Evolutionary conservation across 2,329 filamentous ascomycete genomes (phyloP), one percentile per base, ranked within the genome.

Genomic region (Phoma herbarum): DNA sequence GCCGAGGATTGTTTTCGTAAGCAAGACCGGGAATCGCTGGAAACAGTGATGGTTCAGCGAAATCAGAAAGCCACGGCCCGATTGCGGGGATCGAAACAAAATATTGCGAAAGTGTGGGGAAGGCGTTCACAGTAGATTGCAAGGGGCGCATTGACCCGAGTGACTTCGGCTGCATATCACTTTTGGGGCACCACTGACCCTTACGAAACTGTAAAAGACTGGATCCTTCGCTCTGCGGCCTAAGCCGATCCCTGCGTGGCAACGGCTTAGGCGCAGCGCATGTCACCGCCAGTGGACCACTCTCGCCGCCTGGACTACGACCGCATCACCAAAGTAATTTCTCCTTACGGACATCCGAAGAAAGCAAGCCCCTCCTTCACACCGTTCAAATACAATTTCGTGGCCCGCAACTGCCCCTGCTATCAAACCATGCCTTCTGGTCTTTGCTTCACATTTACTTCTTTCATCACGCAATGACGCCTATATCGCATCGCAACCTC

Each of bases 281-380:
- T 65, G 62, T 29, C 39, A 52, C 23, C 31, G 41, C 43, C 39
- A 25, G 45, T 43, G 26, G 29, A 44, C 39, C 50, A 53, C 18
- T 45, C 46, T 43, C 52, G 52, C 45, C 45, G 37, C 49, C 33
- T 52, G 33, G 52, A 37, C 52, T 44, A 57, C 47, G 47, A 46
- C 20, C 39, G 56, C 50, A 53, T 49, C 45, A 50, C 49, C 44
- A 53, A 23, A 70, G 72, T 71, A 73, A 74, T 74, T 68, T 70
- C 68, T 74, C 72, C 68, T 72, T 75, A 65, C 62, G 64, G 68
- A 67, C 72, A 69, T 61, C 65, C 68, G 69, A 74, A 70, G 70
- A 67, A 64, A 73, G 70, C 71, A 64, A 69, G 65, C 52, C 52
- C 57, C 42, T 52, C 51, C 42, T 43, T 42, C 31, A 35, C 25